phyloP scores from a whole-genome alignment of 257 asterid genomes.

The Solanum megistacrolobum region DNA sequence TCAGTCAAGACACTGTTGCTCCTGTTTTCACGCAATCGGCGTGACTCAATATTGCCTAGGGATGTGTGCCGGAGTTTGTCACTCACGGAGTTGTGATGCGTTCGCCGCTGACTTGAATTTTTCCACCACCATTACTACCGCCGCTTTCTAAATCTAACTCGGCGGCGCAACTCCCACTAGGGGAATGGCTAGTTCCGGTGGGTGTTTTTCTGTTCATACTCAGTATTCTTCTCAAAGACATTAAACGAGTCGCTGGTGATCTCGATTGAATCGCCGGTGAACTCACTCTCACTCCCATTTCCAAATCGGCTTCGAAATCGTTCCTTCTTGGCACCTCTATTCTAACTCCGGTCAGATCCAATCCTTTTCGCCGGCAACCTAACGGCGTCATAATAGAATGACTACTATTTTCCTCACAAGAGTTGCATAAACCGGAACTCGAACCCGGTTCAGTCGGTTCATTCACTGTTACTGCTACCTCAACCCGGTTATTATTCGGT shows the following conservation, averaged over 20 bases:
- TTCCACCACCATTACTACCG: background rate
- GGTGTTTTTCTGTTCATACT: conserved; percentile 58
- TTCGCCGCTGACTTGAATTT: background rate
- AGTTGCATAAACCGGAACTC: conserved; percentile 20
- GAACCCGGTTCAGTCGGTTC: conserved; percentile 26
- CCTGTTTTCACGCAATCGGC: background rate
- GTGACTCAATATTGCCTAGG: conserved; percentile 1
- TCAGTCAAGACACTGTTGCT: background rate
- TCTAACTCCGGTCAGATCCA: conserved; percentile 33
- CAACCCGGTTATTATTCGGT: conserved; percentile 7
- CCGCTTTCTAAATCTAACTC: conserved; percentile 35
- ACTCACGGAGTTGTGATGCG: background rate
- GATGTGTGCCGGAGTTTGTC: background rate
- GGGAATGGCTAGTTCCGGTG: conserved; percentile 14
- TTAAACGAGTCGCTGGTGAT: conserved; percentile 44
- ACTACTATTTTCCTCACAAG: conserved; percentile 7
- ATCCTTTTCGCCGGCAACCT: conserved; percentile 38
- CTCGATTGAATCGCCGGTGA: conserved; percentile 29
- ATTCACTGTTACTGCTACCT: background rate
- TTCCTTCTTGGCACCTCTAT: conserved; percentile 52
- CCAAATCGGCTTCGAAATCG: conserved; percentile 28
- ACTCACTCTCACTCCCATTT: conserved; percentile 14
- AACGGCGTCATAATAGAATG: conserved; percentile 7
- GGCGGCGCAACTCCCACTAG: conserved; percentile 22
- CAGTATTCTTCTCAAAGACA: conserved; percentile 46